phyloP scores from a whole-genome alignment of 768 basidiomycete species.

The Termitomyces sp. region DNA sequence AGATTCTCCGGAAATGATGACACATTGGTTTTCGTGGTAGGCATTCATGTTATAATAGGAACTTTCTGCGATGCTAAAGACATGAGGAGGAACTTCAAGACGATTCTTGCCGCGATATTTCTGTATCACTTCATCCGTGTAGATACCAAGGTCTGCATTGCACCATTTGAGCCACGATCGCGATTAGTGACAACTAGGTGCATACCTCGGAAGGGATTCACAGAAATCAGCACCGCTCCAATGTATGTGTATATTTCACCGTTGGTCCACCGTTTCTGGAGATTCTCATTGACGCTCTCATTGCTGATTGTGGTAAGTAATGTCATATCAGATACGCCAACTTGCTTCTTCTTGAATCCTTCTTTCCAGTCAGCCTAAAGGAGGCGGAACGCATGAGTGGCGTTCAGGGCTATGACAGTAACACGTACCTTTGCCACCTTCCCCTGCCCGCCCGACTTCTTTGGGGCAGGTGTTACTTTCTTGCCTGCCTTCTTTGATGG shows the following conservation, averaged over 20 bases:
- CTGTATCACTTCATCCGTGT: slow-evolving; percentile 82
- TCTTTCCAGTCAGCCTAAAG: slow-evolving; percentile 97
- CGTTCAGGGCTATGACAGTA: background rate
- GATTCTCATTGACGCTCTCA: slow-evolving; percentile 95
- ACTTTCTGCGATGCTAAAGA: slow-evolving; percentile 94
- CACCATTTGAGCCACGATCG: slow-evolving; percentile 3
- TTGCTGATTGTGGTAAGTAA: slow-evolving; percentile 95
- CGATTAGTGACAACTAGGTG: background rate
- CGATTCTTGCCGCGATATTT: slow-evolving; percentile 95
- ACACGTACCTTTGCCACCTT: slow-evolving; percentile 73
- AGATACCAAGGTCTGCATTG: slow-evolving; percentile 87
- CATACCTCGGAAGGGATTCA: slow-evolving; percentile 93
- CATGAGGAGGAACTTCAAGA: slow-evolving; percentile 96
- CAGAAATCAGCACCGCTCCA: slow-evolving; percentile 97
- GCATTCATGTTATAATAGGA: slow-evolving; percentile 99
- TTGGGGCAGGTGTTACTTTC: slow-evolving; percentile 62
- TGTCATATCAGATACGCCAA: slow-evolving; percentile 99
- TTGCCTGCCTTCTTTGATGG: slow-evolving; percentile 89
- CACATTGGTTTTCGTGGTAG: slow-evolving; percentile 99
- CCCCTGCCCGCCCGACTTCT: slow-evolving; percentile 50
- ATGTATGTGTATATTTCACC: slow-evolving; percentile 99
- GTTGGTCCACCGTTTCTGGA: slow-evolving; percentile 93
- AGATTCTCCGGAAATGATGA: slow-evolving; percentile 98
- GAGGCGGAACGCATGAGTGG: slow-evolving; percentile 8
- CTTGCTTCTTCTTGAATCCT: slow-evolving; percentile 99